Conservation (phyloP, 1,139 yeast genomes). For the Groenewaldozyma sp. region DNA sequence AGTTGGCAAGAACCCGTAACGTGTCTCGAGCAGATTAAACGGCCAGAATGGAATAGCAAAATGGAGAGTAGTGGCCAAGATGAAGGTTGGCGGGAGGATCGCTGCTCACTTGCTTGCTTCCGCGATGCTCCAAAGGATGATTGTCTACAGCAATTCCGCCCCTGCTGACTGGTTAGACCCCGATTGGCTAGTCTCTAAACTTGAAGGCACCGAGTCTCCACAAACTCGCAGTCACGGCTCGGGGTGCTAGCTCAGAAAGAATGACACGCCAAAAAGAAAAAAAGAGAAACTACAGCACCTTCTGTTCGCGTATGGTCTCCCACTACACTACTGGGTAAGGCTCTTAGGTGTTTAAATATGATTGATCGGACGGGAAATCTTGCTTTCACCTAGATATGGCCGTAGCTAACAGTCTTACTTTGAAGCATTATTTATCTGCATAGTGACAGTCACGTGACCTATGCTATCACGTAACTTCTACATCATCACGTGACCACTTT, state of each 20-base stretch:
- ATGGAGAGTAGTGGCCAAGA: too few relatives aligned
- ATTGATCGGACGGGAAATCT: slow-evolving; percentile 46
- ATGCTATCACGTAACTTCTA: too few relatives aligned
- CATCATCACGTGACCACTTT: too few relatives aligned
- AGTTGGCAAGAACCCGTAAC: not conserved
- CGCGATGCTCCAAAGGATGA: too few relatives aligned
- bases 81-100: too few relatives aligned
- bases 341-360: slow-evolving; percentile 44
- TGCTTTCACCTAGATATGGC: slow-evolving; percentile 42
- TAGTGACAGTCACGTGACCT: too few relatives aligned
- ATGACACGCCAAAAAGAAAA: slow-evolving; percentile 5
- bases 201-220: too few relatives aligned
- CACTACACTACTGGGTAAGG: slow-evolving; percentile 47
- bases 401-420: slow-evolving; percentile 36
- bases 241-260: not conserved
- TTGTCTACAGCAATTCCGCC: too few relatives aligned
- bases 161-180: too few relatives aligned
- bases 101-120: too few relatives aligned
- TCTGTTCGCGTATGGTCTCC: slow-evolving; percentile 48
- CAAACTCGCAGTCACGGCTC: not conserved
- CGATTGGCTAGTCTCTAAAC: too few relatives aligned
- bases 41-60: not conserved
- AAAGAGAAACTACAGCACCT: slow-evolving; percentile 42
- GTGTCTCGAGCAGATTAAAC: not conserved
- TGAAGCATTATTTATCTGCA: too few relatives aligned